These are phyloP conservation scores for Beauveria asiatica DNA, from an alignment of 2,329 filamentous ascomycete species.

Conservation along the genomic window DNA sequence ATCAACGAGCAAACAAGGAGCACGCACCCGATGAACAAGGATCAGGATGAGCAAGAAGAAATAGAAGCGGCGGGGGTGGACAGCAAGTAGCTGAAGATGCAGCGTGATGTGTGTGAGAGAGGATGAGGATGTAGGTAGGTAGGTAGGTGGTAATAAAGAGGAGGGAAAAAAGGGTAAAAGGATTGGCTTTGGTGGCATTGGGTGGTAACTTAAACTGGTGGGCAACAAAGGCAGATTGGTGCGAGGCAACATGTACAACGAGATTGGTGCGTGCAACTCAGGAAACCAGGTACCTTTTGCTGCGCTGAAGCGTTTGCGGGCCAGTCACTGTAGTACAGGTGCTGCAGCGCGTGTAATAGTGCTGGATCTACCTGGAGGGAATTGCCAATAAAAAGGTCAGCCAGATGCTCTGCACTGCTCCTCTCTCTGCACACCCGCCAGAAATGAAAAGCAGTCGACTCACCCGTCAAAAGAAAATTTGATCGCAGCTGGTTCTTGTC, in stretches of 20 bases:
- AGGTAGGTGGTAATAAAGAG: not conserved
- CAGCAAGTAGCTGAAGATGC: not conserved
- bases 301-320: not conserved
- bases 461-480: not conserved
- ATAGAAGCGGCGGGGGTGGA: not conserved
- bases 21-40: not conserved
- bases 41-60: not conserved
- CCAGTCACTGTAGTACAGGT: not conserved
- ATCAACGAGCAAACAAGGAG: constrained; percentile 6
- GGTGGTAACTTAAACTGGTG: not conserved
- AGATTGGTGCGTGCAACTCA: not conserved
- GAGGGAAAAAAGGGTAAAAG: constrained; percentile 7
- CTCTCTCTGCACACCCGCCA: not conserved
- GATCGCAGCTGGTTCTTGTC: not conserved
- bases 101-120: not conserved
- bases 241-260: not conserved
- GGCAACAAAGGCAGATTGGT: not conserved
- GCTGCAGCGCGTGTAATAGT: not conserved
- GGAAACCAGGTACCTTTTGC: not conserved
- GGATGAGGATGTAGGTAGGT: not conserved
- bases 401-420: not conserved
- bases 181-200: not conserved
- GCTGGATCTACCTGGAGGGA: too few relatives aligned
- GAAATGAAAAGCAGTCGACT: not conserved
- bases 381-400: not conserved